Evolutionary conservation across 2,329 filamentous ascomycete genomes (phyloP).

Genomic region (Fusarium sp.): DNA sequence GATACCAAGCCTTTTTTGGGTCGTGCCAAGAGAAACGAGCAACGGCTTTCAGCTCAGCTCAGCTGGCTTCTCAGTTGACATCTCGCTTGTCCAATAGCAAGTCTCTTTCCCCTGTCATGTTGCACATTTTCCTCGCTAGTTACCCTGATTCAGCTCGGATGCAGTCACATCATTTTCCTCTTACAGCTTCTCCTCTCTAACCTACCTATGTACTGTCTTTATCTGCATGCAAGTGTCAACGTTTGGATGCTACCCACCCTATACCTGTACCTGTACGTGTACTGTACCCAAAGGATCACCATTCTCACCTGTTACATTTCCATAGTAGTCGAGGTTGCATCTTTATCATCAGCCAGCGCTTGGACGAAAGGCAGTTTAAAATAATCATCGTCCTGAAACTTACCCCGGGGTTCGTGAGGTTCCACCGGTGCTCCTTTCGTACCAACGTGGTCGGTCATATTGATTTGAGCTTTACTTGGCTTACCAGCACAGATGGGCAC

Average conservation of each 20-base stretch:
- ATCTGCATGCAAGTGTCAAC: constrained; percentile 6
- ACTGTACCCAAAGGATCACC: not conserved
- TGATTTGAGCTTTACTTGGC: not conserved
- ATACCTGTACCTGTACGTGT: not conserved
- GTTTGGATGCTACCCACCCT: constrained; percentile 11
- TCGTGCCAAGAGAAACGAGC: constrained; percentile 37
- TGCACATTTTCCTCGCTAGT: constrained; percentile 19
- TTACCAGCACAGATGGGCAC: not conserved
- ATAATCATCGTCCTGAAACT: not conserved
- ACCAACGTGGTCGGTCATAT: not conserved
- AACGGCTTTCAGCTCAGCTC: constrained; percentile 49
- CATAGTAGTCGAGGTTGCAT: not conserved
- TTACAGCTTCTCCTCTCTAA: constrained; percentile 19
- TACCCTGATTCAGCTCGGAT: constrained; percentile 37
- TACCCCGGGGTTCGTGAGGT: not conserved
- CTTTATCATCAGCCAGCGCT: not conserved
- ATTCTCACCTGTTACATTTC: not conserved
- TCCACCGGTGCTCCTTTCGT: not conserved
- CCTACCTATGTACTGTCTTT: not conserved
- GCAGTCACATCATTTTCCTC: constrained; percentile 31
- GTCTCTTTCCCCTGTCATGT: constrained; percentile 24
- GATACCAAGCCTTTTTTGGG: constrained; percentile 33
- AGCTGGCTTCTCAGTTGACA: constrained; percentile 37
- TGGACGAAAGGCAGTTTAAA: not conserved
- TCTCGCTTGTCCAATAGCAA: constrained; percentile 31